phyloP scores from a whole-genome alignment of 208 protist species.

The Crithidia fasciculata region DNA sequence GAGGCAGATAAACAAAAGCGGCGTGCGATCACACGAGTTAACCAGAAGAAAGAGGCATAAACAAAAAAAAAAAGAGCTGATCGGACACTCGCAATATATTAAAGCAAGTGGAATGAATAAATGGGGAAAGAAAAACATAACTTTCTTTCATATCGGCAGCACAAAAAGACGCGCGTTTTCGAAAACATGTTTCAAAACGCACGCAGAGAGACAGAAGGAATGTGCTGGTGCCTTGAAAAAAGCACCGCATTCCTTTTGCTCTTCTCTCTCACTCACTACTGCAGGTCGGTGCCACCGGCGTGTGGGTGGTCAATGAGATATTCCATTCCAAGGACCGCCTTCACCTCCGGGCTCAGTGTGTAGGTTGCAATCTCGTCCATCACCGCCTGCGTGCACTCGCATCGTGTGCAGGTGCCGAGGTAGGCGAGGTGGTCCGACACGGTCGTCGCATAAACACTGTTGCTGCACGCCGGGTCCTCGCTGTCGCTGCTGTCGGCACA shows the following conservation, averaged over 20 bases:
- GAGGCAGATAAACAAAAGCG: slow-evolving; percentile 1
- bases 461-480: slow-evolving; percentile 64
- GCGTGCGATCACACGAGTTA: background rate
- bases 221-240: too few species aligned
- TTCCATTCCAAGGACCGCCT: slow-evolving; percentile 15
- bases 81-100: too few species aligned
- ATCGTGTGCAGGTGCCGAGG: slow-evolving; percentile 53
- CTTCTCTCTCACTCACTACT: too few species aligned
- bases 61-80: background rate
- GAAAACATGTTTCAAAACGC: too few species aligned
- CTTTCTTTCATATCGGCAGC: too few species aligned
- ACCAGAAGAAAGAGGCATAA: background rate
- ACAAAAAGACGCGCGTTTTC: too few species aligned
- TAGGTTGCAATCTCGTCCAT: slow-evolving; percentile 32
- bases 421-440: slow-evolving; percentile 66
- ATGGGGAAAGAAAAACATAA: too few species aligned
- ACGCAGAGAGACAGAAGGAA: too few species aligned
- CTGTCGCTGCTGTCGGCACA: slow-evolving; percentile 40
- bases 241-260: too few species aligned
- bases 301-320: background rate
- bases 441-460: slow-evolving; percentile 35
- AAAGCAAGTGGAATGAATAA: too few species aligned
- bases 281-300: too few species aligned
- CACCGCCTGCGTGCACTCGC: slow-evolving; percentile 32
- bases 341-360: slow-evolving; percentile 6